phyloP scores from a whole-genome alignment of 345 rosid genomes.

The Eucalyptus leucophloia region DNA sequence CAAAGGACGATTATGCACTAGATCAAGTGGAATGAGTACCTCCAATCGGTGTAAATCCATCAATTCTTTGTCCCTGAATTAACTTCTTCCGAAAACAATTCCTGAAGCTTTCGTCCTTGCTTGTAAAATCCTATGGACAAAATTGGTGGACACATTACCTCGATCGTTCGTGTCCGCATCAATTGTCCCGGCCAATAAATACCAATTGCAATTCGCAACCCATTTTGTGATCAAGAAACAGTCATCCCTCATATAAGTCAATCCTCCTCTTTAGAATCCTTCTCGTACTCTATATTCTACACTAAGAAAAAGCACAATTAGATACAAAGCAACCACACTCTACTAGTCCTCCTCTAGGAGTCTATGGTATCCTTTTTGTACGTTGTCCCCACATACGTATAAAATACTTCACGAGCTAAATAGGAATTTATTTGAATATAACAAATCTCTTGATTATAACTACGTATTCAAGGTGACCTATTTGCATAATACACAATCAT shows the following conservation, averaged over 20 bases:
- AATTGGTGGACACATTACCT: background rate
- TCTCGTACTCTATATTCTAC: background rate
- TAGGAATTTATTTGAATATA: background rate
- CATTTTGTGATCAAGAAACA: background rate
- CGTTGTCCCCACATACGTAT: background rate
- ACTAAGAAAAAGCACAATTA: background rate
- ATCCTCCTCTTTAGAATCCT: background rate
- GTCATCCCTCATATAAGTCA: background rate
- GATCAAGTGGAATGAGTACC: background rate
- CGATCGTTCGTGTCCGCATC: background rate
- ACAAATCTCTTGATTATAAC: background rate
- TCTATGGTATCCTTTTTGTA: background rate
- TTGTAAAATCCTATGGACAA: background rate
- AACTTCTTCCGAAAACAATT: background rate
- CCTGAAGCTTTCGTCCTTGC: background rate
- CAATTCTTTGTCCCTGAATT: background rate
- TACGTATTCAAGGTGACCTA: background rate
- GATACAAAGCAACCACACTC: background rate
- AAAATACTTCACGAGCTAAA: background rate
- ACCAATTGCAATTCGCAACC: background rate
- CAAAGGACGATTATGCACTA: background rate
- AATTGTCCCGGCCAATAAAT: background rate
- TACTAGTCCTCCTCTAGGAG: background rate
- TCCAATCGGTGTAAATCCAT: background rate
- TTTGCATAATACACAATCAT: background rate